Percentiles rank a stretch among this genome's conserved stretches.
These are phyloP conservation scores for Fusarium sp. DNA, from an alignment of 2,329 filamentous ascomycete genomes.

Conservation along the genomic window DNA sequence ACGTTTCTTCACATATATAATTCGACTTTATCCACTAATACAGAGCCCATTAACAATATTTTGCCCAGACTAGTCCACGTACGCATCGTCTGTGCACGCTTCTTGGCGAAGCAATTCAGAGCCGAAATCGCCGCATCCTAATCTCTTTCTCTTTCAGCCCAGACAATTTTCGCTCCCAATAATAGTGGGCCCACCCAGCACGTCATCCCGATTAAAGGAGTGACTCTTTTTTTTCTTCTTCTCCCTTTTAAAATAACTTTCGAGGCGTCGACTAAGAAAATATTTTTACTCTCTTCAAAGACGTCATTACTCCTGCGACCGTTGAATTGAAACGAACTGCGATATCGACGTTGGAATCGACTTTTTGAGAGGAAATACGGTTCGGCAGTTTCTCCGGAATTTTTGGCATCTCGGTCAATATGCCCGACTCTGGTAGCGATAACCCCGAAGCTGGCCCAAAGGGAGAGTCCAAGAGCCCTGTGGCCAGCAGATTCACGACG, in stretches of 20 bases:
- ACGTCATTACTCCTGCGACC: not conserved
- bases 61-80: constrained; percentile 1
- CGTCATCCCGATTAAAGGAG: constrained; percentile 25
- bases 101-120: constrained; percentile 17
- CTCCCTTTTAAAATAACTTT: constrained; percentile 2
- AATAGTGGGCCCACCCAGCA: constrained; percentile 14
- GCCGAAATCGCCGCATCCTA: constrained; percentile 15
- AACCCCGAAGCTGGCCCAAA: constrained; percentile 28
- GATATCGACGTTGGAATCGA: not conserved
- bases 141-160: not conserved
- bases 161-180: not conserved
- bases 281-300: not conserved
- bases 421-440: constrained; percentile 31
- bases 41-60: not conserved
- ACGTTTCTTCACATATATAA: not conserved
- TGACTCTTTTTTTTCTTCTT: not conserved
- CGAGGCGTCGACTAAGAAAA: not conserved
- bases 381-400: not conserved
- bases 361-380: not conserved
- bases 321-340: not conserved
- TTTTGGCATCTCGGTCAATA: not conserved
- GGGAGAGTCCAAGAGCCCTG: not conserved
- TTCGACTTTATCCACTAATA: not conserved
- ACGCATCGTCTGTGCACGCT: constrained; percentile 9
- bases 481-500: constrained; percentile 24